Evolutionary conservation across 192 early-diverging fungal species (phyloP).

Genomic region (Oehlia diaphana): DNA sequence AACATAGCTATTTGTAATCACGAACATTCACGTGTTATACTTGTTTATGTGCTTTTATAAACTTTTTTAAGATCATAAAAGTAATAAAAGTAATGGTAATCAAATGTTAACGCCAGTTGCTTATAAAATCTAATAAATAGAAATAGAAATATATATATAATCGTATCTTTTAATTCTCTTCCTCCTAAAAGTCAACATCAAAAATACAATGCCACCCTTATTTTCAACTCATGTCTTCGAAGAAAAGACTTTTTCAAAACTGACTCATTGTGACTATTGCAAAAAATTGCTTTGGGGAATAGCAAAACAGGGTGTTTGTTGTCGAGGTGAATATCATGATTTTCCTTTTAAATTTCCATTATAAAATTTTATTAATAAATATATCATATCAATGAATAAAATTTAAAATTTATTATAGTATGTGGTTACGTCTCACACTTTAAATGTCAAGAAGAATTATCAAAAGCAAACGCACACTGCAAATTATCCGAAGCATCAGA

Average conservation of each 20-base stretch:
- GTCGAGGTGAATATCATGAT: constrained; percentile 43
- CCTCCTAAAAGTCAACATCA: neutral
- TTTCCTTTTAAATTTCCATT: too few species aligned
- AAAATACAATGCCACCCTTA: neutral
- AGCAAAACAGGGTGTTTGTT: constrained; percentile 63
- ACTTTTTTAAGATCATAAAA: too few species aligned
- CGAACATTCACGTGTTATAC: too few species aligned
- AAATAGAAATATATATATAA: too few species aligned
- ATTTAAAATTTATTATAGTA: constrained; percentile 7
- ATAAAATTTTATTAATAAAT: too few species aligned
- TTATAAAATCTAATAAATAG: too few species aligned
- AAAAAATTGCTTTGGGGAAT: constrained; percentile 72
- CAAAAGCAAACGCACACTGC: constrained; percentile 26
- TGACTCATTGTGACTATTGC: constrained; percentile 71
- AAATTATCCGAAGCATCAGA: neutral
- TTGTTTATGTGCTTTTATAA: too few species aligned
- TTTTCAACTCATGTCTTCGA: constrained; percentile 52
- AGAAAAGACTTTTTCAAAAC: constrained; percentile 56
- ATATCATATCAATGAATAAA: too few species aligned
- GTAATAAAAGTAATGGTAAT: too few species aligned
- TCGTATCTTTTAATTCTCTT: too few species aligned
- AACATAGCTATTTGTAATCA: too few species aligned
- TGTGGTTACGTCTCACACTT: constrained; percentile 52
- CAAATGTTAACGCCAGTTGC: too few species aligned
- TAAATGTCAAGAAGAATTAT: constrained; percentile 39